phyloP scores from a whole-genome alignment of 169 alveolate species.

The Babesia gibsoni region DNA sequence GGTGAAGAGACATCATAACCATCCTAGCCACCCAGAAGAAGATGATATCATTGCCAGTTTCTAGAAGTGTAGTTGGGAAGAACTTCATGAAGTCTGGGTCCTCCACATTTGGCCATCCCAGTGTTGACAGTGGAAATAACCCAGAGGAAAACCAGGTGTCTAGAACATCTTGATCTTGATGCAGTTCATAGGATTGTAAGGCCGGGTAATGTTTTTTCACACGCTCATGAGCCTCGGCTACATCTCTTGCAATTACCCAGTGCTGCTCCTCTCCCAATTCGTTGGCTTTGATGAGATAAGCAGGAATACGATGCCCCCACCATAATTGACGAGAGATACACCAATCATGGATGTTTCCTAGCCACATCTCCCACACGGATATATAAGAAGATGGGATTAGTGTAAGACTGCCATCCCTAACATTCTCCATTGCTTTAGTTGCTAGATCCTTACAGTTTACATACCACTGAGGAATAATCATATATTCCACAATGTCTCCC shows the following conservation, averaged over 20 bases:
- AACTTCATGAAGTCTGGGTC: conserved; percentile 88
- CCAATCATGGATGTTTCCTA: conserved; percentile 98
- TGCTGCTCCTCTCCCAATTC: conserved; percentile 25
- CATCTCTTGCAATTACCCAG: conserved; percentile 53
- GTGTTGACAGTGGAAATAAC: conserved; percentile 95
- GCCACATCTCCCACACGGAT: conserved; percentile 96
- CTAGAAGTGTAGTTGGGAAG: conserved; percentile 95
- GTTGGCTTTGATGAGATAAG: conserved; percentile 82
- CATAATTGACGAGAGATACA: conserved; percentile 98
- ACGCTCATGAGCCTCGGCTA: conserved; percentile 48
- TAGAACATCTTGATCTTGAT: conserved; percentile 98
- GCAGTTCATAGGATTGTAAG: conserved; percentile 63
- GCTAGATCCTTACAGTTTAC: conserved; percentile 95
- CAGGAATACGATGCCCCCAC: conserved; percentile 99
- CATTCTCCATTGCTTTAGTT: conserved; percentile 88
- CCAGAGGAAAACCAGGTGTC: conserved; percentile 99
- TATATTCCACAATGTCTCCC: conserved; percentile 97
- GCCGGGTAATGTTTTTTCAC: conserved; percentile 31
- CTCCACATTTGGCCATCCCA: conserved; percentile 97
- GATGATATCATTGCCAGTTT: conserved; percentile 98
- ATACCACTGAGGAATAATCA: conserved; percentile 99
- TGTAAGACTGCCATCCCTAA: conserved; percentile 86
- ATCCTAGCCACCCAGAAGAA: conserved; percentile 99
- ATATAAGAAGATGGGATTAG: conserved; percentile 93
- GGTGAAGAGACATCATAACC: conserved; percentile 96